These are phyloP conservation scores for Gryganskiella cystojenkinii DNA, from an alignment of 192 early-diverging fungal species.

Conservation along the genomic window DNA sequence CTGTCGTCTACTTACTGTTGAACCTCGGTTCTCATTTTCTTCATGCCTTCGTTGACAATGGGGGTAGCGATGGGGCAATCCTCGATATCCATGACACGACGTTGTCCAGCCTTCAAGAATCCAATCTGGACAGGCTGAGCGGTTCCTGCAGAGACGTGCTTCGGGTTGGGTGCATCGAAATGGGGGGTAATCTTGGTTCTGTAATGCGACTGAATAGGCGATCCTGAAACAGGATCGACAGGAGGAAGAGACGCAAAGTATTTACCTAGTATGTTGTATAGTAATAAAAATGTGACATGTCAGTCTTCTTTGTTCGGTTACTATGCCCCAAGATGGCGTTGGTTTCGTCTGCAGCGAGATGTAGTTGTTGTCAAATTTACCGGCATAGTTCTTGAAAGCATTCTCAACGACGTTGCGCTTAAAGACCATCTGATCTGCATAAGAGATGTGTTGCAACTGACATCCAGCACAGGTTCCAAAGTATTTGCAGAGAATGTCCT, in stretches of 20 bases:
- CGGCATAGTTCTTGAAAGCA: constrained; percentile 56
- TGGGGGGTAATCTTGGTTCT: constrained; percentile 79
- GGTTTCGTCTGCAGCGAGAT: too few relatives aligned
- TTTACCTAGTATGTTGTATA: constrained; percentile 21
- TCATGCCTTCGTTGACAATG: constrained; percentile 63
- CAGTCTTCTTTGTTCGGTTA: too few relatives aligned
- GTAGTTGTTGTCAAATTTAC: too few relatives aligned
- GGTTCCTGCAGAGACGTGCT: constrained; percentile 45
- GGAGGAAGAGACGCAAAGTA: constrained; percentile 52
- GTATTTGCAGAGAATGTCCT: constrained; percentile 67
- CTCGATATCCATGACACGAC: constrained; percentile 72
- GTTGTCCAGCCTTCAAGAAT: constrained; percentile 65
- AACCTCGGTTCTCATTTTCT: constrained; percentile 56
- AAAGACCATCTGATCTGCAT: constrained; percentile 67
- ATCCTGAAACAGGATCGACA: constrained; percentile 58
- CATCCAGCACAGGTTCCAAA: constrained; percentile 71
- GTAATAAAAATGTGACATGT: too few relatives aligned
- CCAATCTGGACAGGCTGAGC: constrained; percentile 57
- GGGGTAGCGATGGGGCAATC: constrained; percentile 73
- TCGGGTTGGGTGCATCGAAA: constrained; percentile 63
- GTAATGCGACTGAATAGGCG: constrained; percentile 66
- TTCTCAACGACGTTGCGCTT: constrained; percentile 68
- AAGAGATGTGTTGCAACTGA: constrained; percentile 69
- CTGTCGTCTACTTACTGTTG: constrained; percentile 45
- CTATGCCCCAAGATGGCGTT: too few relatives aligned